Conservation (phyloP, 163 green algal genomes). For the Smithsoniella earleae region DNA sequence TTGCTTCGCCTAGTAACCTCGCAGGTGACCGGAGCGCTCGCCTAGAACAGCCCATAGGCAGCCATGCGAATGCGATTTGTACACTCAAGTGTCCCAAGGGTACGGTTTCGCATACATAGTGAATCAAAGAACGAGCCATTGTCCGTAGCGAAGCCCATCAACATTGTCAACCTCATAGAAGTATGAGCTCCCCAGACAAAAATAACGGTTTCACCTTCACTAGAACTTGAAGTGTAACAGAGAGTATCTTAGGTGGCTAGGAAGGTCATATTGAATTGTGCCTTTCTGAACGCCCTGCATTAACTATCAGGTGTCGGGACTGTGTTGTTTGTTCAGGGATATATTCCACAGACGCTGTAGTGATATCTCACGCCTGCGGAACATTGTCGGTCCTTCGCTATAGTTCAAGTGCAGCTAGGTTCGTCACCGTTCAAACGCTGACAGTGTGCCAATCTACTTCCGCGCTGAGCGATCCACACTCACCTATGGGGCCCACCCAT, state of each 20-base stretch:
- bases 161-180: not conserved
- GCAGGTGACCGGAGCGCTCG: not conserved
- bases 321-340: conserved; percentile 1
- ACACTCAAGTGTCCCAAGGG: not conserved
- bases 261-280: not conserved
- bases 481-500: not conserved
- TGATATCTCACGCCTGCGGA: not conserved
- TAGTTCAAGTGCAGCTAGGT: not conserved
- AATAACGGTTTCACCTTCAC: not conserved
- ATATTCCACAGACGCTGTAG: not conserved
- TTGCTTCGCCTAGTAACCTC: too few species aligned
- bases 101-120: not conserved
- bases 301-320: not conserved
- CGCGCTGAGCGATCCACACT: not conserved
- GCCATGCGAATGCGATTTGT: not conserved
- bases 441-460: not conserved
- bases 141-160: not conserved
- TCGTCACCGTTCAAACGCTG: not conserved
- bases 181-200: not conserved
- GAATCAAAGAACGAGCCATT: not conserved
- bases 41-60: conserved; percentile 1
- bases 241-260: not conserved
- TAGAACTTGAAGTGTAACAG: not conserved
- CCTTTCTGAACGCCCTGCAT: not conserved
- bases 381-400: not conserved